A percentile compares a stretch with the other conserved stretches of the same genome.
Evolutionary conservation across 164 flowering plant genomes (phyloP).

Genomic region (Vitis rotundifolia): DNA sequence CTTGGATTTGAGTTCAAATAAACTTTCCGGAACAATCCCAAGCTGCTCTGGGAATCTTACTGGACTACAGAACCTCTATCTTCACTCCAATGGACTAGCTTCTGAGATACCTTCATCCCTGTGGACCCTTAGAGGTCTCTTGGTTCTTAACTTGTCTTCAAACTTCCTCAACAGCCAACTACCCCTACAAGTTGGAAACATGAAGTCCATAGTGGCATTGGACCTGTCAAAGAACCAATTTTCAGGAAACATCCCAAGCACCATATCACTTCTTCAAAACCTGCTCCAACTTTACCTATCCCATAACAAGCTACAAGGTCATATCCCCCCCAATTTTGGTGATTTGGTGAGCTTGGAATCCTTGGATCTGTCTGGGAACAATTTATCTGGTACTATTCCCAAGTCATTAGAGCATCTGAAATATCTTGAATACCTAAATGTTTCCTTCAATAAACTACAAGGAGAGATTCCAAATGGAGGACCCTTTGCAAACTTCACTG

Average conservation of each 20-base stretch:
- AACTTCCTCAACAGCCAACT: background rate
- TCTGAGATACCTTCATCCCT: background rate
- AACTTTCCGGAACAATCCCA: background rate
- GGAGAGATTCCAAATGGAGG: no score
- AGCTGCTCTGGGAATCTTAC: constrained; percentile 1
- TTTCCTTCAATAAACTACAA: no score
- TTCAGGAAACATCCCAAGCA: constrained; percentile 4
- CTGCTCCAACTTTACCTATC: background rate
- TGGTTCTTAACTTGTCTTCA: background rate
- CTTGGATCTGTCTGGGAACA: constrained; percentile 4
- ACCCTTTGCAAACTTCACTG: no score
- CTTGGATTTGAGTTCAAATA: background rate
- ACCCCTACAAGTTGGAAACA: constrained; percentile 1
- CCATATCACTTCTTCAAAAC: constrained; percentile 1
- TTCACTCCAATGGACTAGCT: background rate
- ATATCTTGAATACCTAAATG: no score
- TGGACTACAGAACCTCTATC: background rate
- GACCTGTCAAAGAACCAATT: background rate
- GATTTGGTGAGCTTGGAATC: constrained; percentile 1
- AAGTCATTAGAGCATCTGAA: no score
- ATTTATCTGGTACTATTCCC: background rate
- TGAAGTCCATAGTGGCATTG: background rate
- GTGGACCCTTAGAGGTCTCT: background rate
- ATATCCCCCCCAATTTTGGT: background rate
- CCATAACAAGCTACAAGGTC: background rate